Evolutionary conservation across 371 early-diverging fungal genomes (phyloP).

Genomic region (Circinella minor): DNA sequence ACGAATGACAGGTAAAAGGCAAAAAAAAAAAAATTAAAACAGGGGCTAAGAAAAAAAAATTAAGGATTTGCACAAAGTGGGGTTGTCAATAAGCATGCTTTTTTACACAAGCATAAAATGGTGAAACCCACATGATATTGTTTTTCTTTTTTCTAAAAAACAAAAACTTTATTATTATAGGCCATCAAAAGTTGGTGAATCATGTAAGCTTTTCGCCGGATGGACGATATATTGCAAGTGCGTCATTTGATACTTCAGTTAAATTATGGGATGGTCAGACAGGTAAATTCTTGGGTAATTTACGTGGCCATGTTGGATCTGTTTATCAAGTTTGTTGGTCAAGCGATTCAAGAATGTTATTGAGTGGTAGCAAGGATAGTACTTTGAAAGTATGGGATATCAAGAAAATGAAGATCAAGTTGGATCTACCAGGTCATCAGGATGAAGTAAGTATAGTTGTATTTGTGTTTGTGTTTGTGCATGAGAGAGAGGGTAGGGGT

Average conservation of each 20-base stretch:
- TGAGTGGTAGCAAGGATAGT: constrained; percentile 92
- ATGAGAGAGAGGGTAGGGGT: no score
- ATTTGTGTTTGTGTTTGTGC: no score
- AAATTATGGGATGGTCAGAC: constrained; percentile 96
- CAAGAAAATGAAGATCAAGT: constrained; percentile 82
- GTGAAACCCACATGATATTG: neutral
- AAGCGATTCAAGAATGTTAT: constrained; percentile 87
- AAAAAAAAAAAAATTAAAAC: no score
- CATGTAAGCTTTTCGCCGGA: constrained; percentile 94
- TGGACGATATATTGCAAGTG: constrained; percentile 91
- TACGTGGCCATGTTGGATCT: constrained; percentile 93
- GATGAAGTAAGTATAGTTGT: constrained; percentile 66
- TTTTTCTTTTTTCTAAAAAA: neutral
- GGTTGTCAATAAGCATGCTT: no score
- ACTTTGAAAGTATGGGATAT: constrained; percentile 95
- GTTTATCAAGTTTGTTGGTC: constrained; percentile 96
- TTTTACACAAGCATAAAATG: no score
- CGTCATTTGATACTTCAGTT: constrained; percentile 97
- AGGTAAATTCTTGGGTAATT: constrained; percentile 92
- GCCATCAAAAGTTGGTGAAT: constrained; percentile 98
- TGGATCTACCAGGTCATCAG: constrained; percentile 94
- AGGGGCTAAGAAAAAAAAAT: no score
- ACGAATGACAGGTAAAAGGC: constrained; percentile 70
- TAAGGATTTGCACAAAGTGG: no score
- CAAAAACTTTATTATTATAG: constrained; percentile 22